These are phyloP conservation scores for Globisporangium sylvaticum DNA, from an alignment of 352 stramenopile species.

Conservation along the genomic window DNA sequence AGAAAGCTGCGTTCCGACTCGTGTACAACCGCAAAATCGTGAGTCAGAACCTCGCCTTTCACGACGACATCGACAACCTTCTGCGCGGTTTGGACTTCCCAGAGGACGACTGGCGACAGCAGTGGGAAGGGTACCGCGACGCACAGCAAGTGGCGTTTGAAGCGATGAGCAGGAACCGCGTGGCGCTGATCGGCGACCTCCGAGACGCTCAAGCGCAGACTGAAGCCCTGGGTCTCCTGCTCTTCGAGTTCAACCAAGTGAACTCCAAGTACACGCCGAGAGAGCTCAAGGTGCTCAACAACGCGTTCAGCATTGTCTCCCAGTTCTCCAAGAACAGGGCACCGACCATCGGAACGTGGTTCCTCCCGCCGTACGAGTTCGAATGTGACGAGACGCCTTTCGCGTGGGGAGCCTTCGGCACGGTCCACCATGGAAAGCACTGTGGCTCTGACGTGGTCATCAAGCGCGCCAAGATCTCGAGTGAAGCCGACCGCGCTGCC, in stretches of 20 bases:
- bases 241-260: not conserved
- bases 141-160: not conserved
- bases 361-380: conserved; percentile 3
- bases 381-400: not conserved
- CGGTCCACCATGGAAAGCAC: not conserved
- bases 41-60: too few relatives aligned
- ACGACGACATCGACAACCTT: too few relatives aligned
- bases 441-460: not conserved
- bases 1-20: too few relatives aligned
- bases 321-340: conserved; percentile 1
- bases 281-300: conserved; percentile 2
- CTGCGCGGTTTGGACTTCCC: too few relatives aligned
- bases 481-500: too few relatives aligned
- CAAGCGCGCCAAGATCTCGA: not conserved
- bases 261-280: not conserved
- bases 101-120: too few relatives aligned
- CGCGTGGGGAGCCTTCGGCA: not conserved
- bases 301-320: not conserved
- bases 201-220: not conserved
- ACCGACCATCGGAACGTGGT: not conserved
- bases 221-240: not conserved
- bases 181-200: not conserved
- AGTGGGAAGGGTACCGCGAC: not conserved
- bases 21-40: too few relatives aligned
- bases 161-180: not conserved